Evolutionary conservation across 257 asterid genomes (phyloP), one percentile per base, ranked within the genome.

Genomic region (Primulina tabacum): DNA sequence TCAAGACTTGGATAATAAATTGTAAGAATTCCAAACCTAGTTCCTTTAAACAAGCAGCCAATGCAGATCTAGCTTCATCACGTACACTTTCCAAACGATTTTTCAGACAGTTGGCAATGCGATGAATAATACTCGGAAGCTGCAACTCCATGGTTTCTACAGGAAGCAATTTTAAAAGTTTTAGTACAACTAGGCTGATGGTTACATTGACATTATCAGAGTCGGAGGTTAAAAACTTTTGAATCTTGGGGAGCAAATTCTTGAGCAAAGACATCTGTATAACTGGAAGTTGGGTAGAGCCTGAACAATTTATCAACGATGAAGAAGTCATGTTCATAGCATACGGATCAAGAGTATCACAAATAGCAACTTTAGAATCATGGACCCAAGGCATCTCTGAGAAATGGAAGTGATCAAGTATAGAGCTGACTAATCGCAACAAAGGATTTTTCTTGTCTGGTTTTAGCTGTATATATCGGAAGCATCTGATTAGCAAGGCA

Each of bases 31-130:
- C 96, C 88, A 90, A 66, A 60, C 99, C 99, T 18, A 93, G 82
- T 76, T 90, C 99, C 84, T 84, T 86, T 60, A 93, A 74, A 86
- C 96, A 89, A 72, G 85, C 92, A 56, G 94, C 80, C 88, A 93
- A 79, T 60, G 99, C 97, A 78, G 88, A 76, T 77, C 97, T 87
- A 72, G 96, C 96, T 81, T 90, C 96, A 62, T 93, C 95, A 17
- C 99, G 92, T 60, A 90, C 80, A 80, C 99, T 93, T 67, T 87
- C 96, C 74, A 86, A 66, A 6, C 94, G 94, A 76, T 87, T 79
- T 76, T 86, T 93, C 12, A 90, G 84, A 60, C 90, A 89, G 84
- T 87, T 90, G 30, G 95, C 87, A 47, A 93, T 89, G 21, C 99
- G 96, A 71, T 90, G 99, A 77, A 93, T 55, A 66, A 93, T 88